phyloP scores from a whole-genome alignment of 2,329 filamentous ascomycete genomes.

The Aureobasidium namibiae region DNA sequence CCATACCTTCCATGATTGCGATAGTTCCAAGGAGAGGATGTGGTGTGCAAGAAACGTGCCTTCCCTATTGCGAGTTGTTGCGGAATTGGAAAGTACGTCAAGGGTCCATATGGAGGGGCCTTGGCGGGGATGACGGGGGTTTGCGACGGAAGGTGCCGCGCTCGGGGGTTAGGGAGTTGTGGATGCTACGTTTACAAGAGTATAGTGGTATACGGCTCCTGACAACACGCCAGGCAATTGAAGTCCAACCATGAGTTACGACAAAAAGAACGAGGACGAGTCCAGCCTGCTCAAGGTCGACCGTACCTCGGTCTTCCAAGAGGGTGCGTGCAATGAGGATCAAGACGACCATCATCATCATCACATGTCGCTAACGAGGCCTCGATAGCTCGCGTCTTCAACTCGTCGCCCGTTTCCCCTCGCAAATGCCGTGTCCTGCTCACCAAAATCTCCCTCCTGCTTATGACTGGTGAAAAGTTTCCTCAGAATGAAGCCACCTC shows the following conservation, averaged over 20 bases:
- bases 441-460: constrained; percentile 91
- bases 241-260: constrained; percentile 66
- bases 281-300: constrained; percentile 92
- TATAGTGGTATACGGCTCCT: too few relatives aligned
- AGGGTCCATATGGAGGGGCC: neutral
- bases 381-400: constrained; percentile 81
- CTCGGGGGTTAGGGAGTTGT: constrained; percentile 3
- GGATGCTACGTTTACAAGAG: constrained; percentile 3
- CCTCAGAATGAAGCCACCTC: constrained; percentile 95
- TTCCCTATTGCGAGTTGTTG: neutral
- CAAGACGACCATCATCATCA: neutral
- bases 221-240: neutral
- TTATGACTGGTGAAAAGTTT: constrained; percentile 96
- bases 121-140: constrained; percentile 8
- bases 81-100: neutral
- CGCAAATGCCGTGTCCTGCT: constrained; percentile 95
- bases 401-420: constrained; percentile 91
- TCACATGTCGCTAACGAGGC: neutral
- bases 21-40: neutral
- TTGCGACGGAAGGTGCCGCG: neutral
- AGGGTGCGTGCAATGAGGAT: constrained; percentile 57
- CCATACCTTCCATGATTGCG: constrained; percentile 10
- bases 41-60: neutral
- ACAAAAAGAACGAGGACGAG: constrained; percentile 99
- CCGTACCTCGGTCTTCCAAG: constrained; percentile 95